Evolutionary conservation across 768 basidiomycete genomes (phyloP), one percentile per base, ranked within the genome.

Genomic region (Hypholoma fasciculare): DNA sequence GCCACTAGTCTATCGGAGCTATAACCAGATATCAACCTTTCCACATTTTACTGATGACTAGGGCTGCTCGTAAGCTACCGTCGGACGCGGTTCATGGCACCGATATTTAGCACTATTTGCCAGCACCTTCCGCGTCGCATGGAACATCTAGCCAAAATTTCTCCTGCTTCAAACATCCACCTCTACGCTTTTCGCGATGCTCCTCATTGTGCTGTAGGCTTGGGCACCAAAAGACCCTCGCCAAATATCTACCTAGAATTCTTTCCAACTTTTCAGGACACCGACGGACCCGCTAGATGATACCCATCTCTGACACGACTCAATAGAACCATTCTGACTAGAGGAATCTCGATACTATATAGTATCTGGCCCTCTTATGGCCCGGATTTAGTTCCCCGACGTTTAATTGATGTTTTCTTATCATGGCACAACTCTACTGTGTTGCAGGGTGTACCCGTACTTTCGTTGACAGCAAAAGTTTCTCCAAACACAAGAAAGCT

Each of bases 151-250:
- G 19, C 37, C 37, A 51, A 34, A 7, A 40, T 39, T 34, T 19
- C 20, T 57, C 48, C 54, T 43, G 5, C 38, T 56, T 54, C 37
- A 36, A 39, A 42, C 49, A 48, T 43, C 36, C 44, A 59, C 59
- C 51, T 60, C 57, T 56, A 57, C 60, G 2, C 60, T 43, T 63
- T 65, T 62, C 62, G 63, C 51, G 58, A 86, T 85, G 82, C 78
- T 76, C 76, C 71, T 81, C 66, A 75, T 85, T 71, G 71, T 76
- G 69, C 75, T 72, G 66, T 86, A 79, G 80, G 76, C 76, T 75
- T 73, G 79, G 79, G 69, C 68, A 65, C 66, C 58, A 63, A 67
- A 68, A 65, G 67, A n/a, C 74, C 74, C 74, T 73, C 72, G 72
- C 75, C 70, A 62, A 58, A 58, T 51, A 63, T 51, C 56, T 36